Conservation (phyloP, 768 basidiomycete genomes). For the Gloeostereum incarnatum region DNA sequence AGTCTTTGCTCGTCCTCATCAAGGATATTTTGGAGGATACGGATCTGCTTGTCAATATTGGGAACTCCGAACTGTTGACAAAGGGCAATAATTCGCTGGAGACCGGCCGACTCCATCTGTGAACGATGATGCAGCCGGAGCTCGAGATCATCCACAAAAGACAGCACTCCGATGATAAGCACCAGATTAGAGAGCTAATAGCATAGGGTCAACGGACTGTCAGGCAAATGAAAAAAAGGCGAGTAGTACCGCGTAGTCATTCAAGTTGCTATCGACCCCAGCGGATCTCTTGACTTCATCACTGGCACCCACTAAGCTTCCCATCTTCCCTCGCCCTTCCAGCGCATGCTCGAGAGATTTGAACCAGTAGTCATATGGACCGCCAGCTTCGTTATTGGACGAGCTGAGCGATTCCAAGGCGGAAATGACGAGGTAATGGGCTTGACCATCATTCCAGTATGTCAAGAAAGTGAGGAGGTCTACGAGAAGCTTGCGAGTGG, state of each 20-base stretch:
- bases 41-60: slow-evolving; percentile 58
- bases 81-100: slow-evolving; percentile 62
- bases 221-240: slow-evolving; percentile 1
- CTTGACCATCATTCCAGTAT: slow-evolving; percentile 53
- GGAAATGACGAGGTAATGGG: slow-evolving; percentile 58
- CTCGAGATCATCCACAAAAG: slow-evolving; percentile 66
- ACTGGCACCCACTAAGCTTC: slow-evolving; percentile 90
- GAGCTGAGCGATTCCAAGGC: slow-evolving; percentile 70
- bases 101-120: slow-evolving; percentile 84
- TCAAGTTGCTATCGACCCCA: slow-evolving; percentile 57
- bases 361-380: slow-evolving; percentile 85
- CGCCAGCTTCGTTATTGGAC: slow-evolving; percentile 49
- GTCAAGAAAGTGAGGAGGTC: slow-evolving; percentile 74
- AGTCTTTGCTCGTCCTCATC: slow-evolving; percentile 71
- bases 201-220: slow-evolving; percentile 2
- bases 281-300: slow-evolving; percentile 72
- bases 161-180: slow-evolving; percentile 62
- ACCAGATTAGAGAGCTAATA: slow-evolving; percentile 62
- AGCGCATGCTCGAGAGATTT: slow-evolving; percentile 68
- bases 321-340: slow-evolving; percentile 87
- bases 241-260: slow-evolving; percentile 78
- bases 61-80: slow-evolving; percentile 58
- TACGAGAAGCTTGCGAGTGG: slow-evolving; percentile 66
- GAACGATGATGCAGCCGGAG: slow-evolving; percentile 79
- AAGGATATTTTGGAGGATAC: slow-evolving; percentile 46